Base-by-base conservation (phyloP, 768 basidiomycete species). In the Trametes elegans region DNA sequence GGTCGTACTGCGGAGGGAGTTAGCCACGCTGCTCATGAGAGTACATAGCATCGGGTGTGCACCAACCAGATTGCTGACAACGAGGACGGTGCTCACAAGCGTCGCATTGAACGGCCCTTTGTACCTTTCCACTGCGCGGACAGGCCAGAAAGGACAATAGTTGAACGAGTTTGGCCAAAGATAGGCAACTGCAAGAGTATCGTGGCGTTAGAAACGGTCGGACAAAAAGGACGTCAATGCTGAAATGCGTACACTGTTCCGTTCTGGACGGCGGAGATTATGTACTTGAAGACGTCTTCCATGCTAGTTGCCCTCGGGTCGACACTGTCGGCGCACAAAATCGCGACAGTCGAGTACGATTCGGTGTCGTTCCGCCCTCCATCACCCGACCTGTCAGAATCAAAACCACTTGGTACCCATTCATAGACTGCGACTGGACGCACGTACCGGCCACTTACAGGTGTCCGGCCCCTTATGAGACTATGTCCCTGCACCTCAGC, bases 51-150 rank as follows among this genome's bases (percentile, higher is more conserved):
- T n/a, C n/a, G n/a, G n/a, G 14, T 21, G 24, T 24, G 18, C 1
- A 18, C 60, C 51, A 11, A 57, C 64, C 29, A 31, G 44, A 40
- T 59, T 64, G 23, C 59, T 50, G 26, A 58, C 27, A 6, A 64
- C 47, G 23, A 64, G 38, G 27, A 63, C 45, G 26, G 40, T 45
- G 38, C 61, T 58, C 6, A 42, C 47, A 5, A 62, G 49, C 28
- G 49, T 58, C 48, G 40, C 36, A 46, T 64, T 62, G 49, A 59
- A 64, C 16, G 64, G 64, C 7, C 64, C 64, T 16, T 57, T 42
- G 31, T 53, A 64, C 8, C 64, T 31, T 47, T 64, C 64, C 0
- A 63, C 62, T 0, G 57, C 55, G 16, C 62, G 59, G 10, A 56
- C 52, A n/a, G 56, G 51, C 62, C 57, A 60, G 38, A 53, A 44